phyloP scores from a whole-genome alignment of 2,329 filamentous ascomycete species.

The Diaporthe sp. region DNA sequence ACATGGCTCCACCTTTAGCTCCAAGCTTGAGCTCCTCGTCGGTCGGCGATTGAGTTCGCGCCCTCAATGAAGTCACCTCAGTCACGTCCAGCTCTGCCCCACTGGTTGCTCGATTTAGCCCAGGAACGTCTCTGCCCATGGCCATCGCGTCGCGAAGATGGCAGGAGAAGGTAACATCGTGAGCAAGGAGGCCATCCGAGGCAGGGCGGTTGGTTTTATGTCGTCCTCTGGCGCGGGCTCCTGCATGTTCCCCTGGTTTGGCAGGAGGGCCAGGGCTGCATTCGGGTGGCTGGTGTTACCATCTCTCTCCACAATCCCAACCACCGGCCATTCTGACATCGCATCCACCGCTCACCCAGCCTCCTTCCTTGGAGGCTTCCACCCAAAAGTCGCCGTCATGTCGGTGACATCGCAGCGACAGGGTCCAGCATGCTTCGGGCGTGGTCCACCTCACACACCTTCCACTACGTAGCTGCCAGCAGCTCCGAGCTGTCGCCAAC shows the following conservation, averaged over 20 bases:
- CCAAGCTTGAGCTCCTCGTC: not conserved
- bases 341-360: constrained; percentile 32
- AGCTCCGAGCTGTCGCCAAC: constrained; percentile 36
- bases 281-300: constrained; percentile 39
- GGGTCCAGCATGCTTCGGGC: constrained; percentile 14
- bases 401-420: constrained; percentile 27
- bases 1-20: not conserved
- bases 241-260: constrained; percentile 7
- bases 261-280: constrained; percentile 26
- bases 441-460: constrained; percentile 4
- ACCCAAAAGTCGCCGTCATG: not conserved
- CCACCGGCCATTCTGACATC: constrained; percentile 35
- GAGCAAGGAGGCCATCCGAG: not conserved
- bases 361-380: constrained; percentile 22
- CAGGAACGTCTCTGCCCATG: constrained; percentile 1
- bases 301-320: constrained; percentile 33
- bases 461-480: constrained; percentile 7
- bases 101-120: not conserved
- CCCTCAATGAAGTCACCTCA: not conserved
- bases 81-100: constrained; percentile 1
- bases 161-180: constrained; percentile 2
- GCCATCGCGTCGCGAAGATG: constrained; percentile 8
- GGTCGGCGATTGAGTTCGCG: not conserved
- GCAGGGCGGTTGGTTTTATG: constrained; percentile 5
- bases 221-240: not conserved